phyloP scores from a whole-genome alignment of 768 basidiomycete genomes.

The Russula compacta region DNA sequence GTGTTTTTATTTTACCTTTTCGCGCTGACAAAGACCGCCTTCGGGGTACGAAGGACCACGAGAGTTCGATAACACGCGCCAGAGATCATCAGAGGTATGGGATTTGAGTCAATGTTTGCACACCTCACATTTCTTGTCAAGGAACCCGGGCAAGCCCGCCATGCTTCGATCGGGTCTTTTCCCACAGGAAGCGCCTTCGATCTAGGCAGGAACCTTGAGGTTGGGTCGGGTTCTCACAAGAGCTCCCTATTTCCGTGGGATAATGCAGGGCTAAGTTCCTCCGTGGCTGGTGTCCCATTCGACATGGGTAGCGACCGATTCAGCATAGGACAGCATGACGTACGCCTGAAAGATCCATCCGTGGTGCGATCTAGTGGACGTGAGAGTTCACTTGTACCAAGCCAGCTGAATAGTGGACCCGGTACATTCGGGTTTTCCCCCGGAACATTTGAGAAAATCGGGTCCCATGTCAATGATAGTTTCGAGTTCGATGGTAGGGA shows the following conservation, averaged over 20 bases:
- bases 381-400: constrained; percentile 41
- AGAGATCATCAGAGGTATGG: constrained; percentile 54
- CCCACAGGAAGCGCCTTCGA: constrained; percentile 41
- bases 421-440: constrained; percentile 45
- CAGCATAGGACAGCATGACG: constrained; percentile 44
- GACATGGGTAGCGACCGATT: constrained; percentile 34
- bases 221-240: constrained; percentile 46
- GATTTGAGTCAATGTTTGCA: not conserved
- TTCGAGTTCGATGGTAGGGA: constrained; percentile 57
- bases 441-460: constrained; percentile 28
- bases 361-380: constrained; percentile 35
- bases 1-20: not conserved
- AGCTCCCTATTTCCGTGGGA: constrained; percentile 81
- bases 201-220: constrained; percentile 30
- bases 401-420: constrained; percentile 23
- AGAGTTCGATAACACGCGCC: constrained; percentile 22
- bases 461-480: constrained; percentile 43
- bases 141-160: constrained; percentile 84
- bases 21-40: not conserved
- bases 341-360: constrained; percentile 45
- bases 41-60: not conserved
- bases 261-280: constrained; percentile 60
- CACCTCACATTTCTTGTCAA: constrained; percentile 24
- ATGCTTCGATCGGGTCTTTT: constrained; percentile 49
- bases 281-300: constrained; percentile 32